A percentile compares a stretch with the other conserved stretches of the same genome.
Conservation (phyloP, 257 asterid genomes). For the Eucommia ulmoides region DNA sequence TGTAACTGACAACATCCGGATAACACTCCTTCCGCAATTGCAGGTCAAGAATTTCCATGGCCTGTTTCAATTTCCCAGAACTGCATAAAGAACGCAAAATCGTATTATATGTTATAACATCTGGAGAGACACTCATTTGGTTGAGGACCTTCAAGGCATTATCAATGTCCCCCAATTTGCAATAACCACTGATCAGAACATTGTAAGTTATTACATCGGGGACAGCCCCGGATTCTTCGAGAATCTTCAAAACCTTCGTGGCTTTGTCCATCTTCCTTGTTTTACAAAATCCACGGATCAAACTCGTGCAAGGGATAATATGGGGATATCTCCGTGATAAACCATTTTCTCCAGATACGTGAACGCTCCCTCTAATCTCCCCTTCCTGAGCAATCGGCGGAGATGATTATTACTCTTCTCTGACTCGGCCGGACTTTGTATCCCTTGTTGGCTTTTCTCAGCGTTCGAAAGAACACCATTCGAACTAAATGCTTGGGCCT, state of each 20-base stretch:
- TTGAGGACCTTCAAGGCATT: slow-evolving; percentile 53
- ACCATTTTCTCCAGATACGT: slow-evolving; percentile 66
- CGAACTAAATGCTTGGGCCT: slow-evolving; percentile 21
- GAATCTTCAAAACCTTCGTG: slow-evolving; percentile 54
- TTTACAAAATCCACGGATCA: slow-evolving; percentile 74
- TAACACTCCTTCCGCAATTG: slow-evolving; percentile 54
- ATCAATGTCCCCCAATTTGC: slow-evolving; percentile 62
- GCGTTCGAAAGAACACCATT: slow-evolving; percentile 35
- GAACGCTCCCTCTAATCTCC: slow-evolving; percentile 60
- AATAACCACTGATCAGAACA: slow-evolving; percentile 70
- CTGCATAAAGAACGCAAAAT: slow-evolving; percentile 60
- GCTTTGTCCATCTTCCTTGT: slow-evolving; percentile 54
- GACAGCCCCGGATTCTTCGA: slow-evolving; percentile 74
- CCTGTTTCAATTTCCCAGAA: slow-evolving; percentile 58
- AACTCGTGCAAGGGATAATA: slow-evolving; percentile 55
- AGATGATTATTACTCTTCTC: slow-evolving; percentile 60
- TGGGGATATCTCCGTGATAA: slow-evolving; percentile 56
- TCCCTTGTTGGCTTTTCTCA: slow-evolving; percentile 12
- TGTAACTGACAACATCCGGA: slow-evolving; percentile 74
- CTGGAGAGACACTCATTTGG: slow-evolving; percentile 69
- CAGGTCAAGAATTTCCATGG: slow-evolving; percentile 65
- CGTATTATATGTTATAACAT: slow-evolving; percentile 77
- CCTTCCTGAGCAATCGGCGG: slow-evolving; percentile 54
- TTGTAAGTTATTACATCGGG: slow-evolving; percentile 90
- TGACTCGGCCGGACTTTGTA: slow-evolving; percentile 38